Percentiles rank a stretch among this genome's conserved stretches.
Evolutionary conservation across 2,329 filamentous ascomycete genomes (phyloP).

Genomic region (Fusarium subtropicale): DNA sequence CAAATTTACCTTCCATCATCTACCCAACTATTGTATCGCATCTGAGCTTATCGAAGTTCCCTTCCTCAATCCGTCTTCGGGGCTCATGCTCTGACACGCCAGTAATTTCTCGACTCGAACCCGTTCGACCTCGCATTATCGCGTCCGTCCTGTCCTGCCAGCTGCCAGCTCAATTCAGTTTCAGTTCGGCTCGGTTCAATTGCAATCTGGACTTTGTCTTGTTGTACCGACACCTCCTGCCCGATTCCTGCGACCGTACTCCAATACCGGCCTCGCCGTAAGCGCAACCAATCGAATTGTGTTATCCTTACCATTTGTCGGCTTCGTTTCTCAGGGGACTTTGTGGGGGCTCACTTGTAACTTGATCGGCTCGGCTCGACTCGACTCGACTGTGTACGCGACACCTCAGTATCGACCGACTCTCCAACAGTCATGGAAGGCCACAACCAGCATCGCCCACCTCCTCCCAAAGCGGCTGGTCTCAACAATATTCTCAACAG

Average conservation of each 20-base stretch:
- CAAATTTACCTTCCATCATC: conserved; percentile 14
- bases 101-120: conserved; percentile 7
- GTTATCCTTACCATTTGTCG: background rate
- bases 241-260: conserved; percentile 13
- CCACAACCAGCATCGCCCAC: conserved; percentile 45
- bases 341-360: conserved; percentile 15
- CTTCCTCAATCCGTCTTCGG: conserved; percentile 7
- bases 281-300: conserved; percentile 16
- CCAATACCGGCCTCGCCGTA: conserved; percentile 11
- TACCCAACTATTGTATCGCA: conserved; percentile 13
- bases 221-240: conserved; percentile 20
- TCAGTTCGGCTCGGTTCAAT: conserved; percentile 1
- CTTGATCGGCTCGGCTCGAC: conserved; percentile 9
- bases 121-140: conserved; percentile 14
- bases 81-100: conserved; percentile 40
- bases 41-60: background rate
- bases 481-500: conserved; percentile 56
- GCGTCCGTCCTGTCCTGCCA: conserved; percentile 19
- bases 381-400: conserved; percentile 16
- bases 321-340: conserved; percentile 17
- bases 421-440: conserved; percentile 45
- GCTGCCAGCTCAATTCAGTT: background rate
- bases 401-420: conserved; percentile 23
- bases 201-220: conserved; percentile 7
- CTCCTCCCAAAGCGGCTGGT: conserved; percentile 52